Evolutionary conservation across 2,329 filamentous ascomycete genomes (phyloP).

Genomic region (Sarocladiaceae sp.): DNA sequence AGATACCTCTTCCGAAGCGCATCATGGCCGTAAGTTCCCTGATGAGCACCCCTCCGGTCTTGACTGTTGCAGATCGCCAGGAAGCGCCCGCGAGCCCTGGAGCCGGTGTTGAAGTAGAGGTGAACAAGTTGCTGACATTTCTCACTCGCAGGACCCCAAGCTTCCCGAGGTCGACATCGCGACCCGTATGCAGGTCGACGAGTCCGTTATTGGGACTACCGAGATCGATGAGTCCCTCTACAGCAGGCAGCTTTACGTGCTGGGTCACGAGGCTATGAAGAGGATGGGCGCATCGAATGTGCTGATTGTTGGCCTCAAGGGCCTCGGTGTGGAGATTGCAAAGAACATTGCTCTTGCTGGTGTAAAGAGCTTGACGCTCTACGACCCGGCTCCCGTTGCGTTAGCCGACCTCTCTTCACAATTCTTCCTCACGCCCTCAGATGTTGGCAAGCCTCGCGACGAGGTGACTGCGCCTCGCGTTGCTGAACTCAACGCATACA

Average conservation of each 20-base stretch:
- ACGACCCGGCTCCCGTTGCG: conserved; percentile 79
- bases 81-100: background rate
- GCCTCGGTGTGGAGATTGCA: conserved; percentile 94
- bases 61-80: background rate
- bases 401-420: conserved; percentile 92
- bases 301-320: conserved; percentile 86
- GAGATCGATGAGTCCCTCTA: conserved; percentile 72
- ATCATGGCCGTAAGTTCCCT: conserved; percentile 54
- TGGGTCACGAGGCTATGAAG: conserved; percentile 87
- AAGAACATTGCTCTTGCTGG: conserved; percentile 98
- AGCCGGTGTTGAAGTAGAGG: no score
- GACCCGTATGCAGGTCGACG: conserved; percentile 63
- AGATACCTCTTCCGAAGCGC: conserved; percentile 50
- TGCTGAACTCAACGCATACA: conserved; percentile 94
- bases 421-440: conserved; percentile 86
- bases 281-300: conserved; percentile 97
- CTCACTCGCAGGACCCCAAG: conserved; percentile 41
- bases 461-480: conserved; percentile 83
- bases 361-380: conserved; percentile 93
- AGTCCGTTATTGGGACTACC: conserved; percentile 47
- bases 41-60: no score
- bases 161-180: conserved; percentile 58
- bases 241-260: conserved; percentile 68
- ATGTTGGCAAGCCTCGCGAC: conserved; percentile 90
- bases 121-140: background rate